Percentiles rank a stretch among this genome's conserved stretches.
phyloP scores from a whole-genome alignment of 768 basidiomycete genomes.

The Boletus coccyginus region DNA sequence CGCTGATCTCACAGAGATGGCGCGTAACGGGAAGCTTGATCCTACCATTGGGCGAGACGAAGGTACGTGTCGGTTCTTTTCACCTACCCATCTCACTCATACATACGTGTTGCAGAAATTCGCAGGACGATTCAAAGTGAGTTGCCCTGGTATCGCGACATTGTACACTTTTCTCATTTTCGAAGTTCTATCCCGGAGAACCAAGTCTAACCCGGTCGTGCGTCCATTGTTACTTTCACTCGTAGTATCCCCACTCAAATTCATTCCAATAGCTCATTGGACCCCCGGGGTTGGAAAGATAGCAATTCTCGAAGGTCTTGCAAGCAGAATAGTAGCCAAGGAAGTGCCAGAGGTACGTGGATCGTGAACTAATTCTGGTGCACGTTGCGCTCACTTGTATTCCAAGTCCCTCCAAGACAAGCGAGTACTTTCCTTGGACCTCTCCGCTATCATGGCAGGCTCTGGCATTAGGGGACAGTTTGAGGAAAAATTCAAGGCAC shows the following conservation, averaged over 20 bases:
- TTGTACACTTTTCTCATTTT: not conserved
- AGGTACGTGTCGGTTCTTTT: slow-evolving; percentile 38
- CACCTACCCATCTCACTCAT: not conserved
- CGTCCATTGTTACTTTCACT: slow-evolving; percentile 21
- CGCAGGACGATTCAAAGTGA: slow-evolving; percentile 87
- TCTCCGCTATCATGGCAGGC: slow-evolving; percentile 82
- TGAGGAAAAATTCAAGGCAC: slow-evolving; percentile 89
- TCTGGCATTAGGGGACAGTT: slow-evolving; percentile 91
- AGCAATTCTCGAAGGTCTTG: slow-evolving; percentile 87
- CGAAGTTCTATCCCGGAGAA: slow-evolving; percentile 77
- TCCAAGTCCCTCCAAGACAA: slow-evolving; percentile 78
- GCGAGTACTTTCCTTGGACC: slow-evolving; percentile 83
- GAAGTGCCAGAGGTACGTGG: slow-evolving; percentile 82
- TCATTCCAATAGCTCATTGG: slow-evolving; percentile 58
- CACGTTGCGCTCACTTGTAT: not conserved
- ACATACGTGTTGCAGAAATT: slow-evolving; percentile 54
- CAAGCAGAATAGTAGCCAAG: slow-evolving; percentile 79
- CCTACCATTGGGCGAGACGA: slow-evolving; percentile 89
- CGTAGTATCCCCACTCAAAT: not conserved
- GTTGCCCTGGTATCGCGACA: slow-evolving; percentile 16
- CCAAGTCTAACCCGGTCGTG: slow-evolving; percentile 91
- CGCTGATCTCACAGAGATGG: slow-evolving; percentile 80
- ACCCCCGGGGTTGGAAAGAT: slow-evolving; percentile 91
- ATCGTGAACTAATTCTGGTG: not conserved
- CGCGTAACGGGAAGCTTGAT: slow-evolving; percentile 81